Conservation (phyloP, 768 basidiomycete genomes). For the Sporobolomyces pararoseus region DNA sequence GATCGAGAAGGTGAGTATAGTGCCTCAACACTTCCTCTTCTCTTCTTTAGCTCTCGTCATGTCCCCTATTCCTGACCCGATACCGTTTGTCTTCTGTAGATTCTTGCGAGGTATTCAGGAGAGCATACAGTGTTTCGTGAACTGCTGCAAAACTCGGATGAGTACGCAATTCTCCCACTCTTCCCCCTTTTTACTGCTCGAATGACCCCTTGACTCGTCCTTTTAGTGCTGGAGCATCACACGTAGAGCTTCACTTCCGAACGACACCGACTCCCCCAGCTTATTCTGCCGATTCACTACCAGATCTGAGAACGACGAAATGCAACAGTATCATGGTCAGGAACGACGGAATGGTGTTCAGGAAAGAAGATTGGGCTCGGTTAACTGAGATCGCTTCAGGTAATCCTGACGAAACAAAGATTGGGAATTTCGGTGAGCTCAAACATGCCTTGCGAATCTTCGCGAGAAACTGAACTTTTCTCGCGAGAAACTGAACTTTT, state of each 20-base stretch:
- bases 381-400: constrained; percentile 64
- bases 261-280: constrained; percentile 49
- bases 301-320: constrained; percentile 53
- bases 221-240: constrained; percentile 43
- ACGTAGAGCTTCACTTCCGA: constrained; percentile 75
- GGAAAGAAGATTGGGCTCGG: constrained; percentile 72
- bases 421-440: constrained; percentile 86
- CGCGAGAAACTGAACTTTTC: not conserved
- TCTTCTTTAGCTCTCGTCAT: too few relatives aligned
- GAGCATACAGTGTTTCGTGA: constrained; percentile 87
- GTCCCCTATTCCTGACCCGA: too few relatives aligned
- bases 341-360: constrained; percentile 80
- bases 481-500: not conserved
- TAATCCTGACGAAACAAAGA: constrained; percentile 89
- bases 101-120: constrained; percentile 89
- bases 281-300: constrained; percentile 1
- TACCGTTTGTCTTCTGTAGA: too few relatives aligned
- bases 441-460: not conserved
- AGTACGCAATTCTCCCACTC: constrained; percentile 60
- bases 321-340: constrained; percentile 65
- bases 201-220: not conserved
- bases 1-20: constrained; percentile 27
- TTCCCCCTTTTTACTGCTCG: not conserved
- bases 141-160: constrained; percentile 92
- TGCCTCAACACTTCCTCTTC: too few relatives aligned